These are phyloP conservation scores for Butyriboletus loyo DNA, from an alignment of 768 basidiomycete genomes.

Conservation along the genomic window DNA sequence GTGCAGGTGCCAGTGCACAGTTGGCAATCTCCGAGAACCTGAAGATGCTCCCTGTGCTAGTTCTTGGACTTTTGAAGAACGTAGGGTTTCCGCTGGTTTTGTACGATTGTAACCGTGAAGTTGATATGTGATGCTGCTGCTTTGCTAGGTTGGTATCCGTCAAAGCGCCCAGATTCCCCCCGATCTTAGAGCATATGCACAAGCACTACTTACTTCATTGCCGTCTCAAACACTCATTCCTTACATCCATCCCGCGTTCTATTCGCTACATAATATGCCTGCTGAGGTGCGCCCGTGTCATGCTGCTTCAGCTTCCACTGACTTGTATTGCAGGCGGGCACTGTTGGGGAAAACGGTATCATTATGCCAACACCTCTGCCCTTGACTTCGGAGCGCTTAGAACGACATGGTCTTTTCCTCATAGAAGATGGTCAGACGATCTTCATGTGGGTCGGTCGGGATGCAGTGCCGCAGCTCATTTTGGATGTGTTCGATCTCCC, in stretches of 20 bases:
- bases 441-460: constrained; percentile 97
- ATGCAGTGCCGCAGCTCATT: constrained; percentile 93
- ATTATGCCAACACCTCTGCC: constrained; percentile 87
- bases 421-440: constrained; percentile 98
- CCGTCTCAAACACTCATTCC: constrained; percentile 90
- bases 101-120: not conserved
- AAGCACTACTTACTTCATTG: constrained; percentile 84
- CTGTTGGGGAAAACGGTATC: constrained; percentile 84
- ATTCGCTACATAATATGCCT: constrained; percentile 94
- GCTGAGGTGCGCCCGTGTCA: constrained; percentile 58
- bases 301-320: not conserved
- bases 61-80: constrained; percentile 91
- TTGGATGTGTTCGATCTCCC: constrained; percentile 93
- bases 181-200: constrained; percentile 93
- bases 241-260: constrained; percentile 94
- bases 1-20: constrained; percentile 91
- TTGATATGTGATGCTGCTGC: not conserved
- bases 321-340: constrained; percentile 63
- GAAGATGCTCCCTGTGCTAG: constrained; percentile 89
- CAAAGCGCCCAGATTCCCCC: constrained; percentile 97
- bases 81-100: constrained; percentile 43
- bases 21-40: constrained; percentile 90
- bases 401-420: constrained; percentile 91
- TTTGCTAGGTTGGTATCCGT: constrained; percentile 77
- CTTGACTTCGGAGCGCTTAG: constrained; percentile 90